These are phyloP conservation scores for Musa itinerans DNA, from an alignment of 176 grass and related monocot genomes.

Conservation along the genomic window DNA sequence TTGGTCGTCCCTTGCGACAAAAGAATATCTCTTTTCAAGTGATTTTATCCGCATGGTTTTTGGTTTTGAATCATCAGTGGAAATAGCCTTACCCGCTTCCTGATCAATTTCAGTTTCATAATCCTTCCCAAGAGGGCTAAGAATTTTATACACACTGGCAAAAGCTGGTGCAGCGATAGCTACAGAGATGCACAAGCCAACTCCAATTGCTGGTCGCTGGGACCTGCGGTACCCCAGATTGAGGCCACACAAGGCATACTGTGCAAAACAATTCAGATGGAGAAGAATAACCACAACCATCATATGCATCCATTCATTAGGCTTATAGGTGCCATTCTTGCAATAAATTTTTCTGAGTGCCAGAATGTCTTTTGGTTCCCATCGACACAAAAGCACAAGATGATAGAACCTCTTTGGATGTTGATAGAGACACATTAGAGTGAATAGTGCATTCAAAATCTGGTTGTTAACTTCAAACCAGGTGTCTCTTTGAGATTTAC, in stretches of 20 bases:
- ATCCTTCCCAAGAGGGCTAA: constrained; percentile 64
- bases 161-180: constrained; percentile 49
- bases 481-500: constrained; percentile 31
- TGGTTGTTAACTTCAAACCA: constrained; percentile 83
- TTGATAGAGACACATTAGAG: constrained; percentile 62
- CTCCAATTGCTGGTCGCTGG: constrained; percentile 40
- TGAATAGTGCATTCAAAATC: constrained; percentile 66
- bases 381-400: constrained; percentile 41
- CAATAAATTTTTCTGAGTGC: constrained; percentile 52
- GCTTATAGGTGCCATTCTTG: constrained; percentile 48
- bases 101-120: constrained; percentile 42
- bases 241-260: constrained; percentile 65
- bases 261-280: constrained; percentile 66
- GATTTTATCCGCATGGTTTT: constrained; percentile 24
- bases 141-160: constrained; percentile 54
- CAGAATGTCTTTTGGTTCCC: constrained; percentile 34
- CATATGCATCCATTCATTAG: constrained; percentile 74
- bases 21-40: constrained; percentile 39
- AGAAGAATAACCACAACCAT: constrained; percentile 45
- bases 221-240: constrained; percentile 42
- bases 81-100: constrained; percentile 16
- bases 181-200: constrained; percentile 40
- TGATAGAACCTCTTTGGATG: constrained; percentile 60
- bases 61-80: background rate
- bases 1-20: constrained; percentile 11